Evolutionary conservation across 495 filamentous ascomycete genomes (phyloP).

Genomic region (Xanthoparmelia taractica): DNA sequence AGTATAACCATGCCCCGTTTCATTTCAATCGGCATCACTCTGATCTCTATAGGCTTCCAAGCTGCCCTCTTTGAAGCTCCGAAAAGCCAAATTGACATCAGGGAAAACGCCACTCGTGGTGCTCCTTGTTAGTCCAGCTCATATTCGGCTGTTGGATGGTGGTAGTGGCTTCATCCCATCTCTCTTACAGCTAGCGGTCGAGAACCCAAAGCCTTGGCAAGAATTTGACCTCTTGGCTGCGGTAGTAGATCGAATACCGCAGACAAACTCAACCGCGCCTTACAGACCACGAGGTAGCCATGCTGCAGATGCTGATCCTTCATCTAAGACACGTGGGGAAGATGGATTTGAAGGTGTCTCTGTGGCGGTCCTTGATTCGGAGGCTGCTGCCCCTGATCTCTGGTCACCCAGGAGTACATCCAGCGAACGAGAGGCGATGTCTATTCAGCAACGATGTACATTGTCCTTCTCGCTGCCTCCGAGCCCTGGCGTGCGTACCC

Average conservation of each 20-base stretch:
- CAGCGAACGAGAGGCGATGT: slow-evolving; percentile 11
- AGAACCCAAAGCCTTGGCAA: slow-evolving; percentile 4
- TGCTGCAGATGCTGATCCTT: not conserved
- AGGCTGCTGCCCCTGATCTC: slow-evolving; percentile 19
- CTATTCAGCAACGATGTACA: slow-evolving; percentile 18
- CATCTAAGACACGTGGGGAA: not conserved
- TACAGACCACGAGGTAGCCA: not conserved
- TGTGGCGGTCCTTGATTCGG: slow-evolving; percentile 20
- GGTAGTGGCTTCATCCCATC: slow-evolving; percentile 15
- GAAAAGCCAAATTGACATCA: not conserved
- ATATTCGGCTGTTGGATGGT: slow-evolving; percentile 18
- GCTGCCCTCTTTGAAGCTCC: not conserved
- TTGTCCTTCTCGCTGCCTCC: slow-evolving; percentile 13
- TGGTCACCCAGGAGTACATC: slow-evolving; percentile 16
- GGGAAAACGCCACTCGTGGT: slow-evolving; percentile 20
- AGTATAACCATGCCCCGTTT: not conserved
- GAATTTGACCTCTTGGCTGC: slow-evolving; percentile 23
- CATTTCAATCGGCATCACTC: not conserved
- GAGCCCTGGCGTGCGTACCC: not conserved
- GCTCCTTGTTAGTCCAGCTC: slow-evolving; percentile 23
- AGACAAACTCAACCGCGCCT: not conserved
- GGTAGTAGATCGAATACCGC: slow-evolving; percentile 25
- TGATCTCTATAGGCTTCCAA: slow-evolving; percentile 3
- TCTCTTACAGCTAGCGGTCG: slow-evolving; percentile 13
- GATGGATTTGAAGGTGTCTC: slow-evolving; percentile 23